phyloP scores from a whole-genome alignment of 1,139 yeast species.

The Magnusiomyces magnusii region DNA sequence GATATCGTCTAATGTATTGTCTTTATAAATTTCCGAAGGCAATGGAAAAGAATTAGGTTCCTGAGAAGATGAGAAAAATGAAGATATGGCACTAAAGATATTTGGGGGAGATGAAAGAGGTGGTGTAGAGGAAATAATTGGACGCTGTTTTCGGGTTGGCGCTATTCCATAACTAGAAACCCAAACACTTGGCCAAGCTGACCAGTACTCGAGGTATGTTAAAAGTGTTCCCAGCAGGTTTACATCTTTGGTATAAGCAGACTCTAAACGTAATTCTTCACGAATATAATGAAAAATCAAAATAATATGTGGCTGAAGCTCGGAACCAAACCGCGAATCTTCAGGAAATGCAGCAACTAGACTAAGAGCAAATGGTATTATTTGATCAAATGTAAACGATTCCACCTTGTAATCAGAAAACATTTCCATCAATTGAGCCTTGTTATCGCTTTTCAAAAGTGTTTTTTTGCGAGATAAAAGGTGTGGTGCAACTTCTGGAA shows the following conservation, averaged over 20 bases:
- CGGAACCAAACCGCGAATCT: background rate
- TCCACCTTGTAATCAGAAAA: background rate
- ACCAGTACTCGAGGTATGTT: conserved; percentile 55
- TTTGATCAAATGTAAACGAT: background rate
- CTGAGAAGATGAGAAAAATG: background rate
- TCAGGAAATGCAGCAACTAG: background rate
- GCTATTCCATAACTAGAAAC: conserved; percentile 41
- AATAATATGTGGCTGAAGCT: conserved; percentile 49
- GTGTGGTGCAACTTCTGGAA: background rate
- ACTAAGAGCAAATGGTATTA: background rate
- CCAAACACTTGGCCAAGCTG: conserved; percentile 73
- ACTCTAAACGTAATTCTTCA: conserved; percentile 64
- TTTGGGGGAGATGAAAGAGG: conserved; percentile 24
- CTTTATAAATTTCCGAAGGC: conserved; percentile 2
- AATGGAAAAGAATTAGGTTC: background rate
- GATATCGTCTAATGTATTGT: background rate
- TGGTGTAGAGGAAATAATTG: conserved; percentile 13
- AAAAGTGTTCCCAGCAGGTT: conserved; percentile 45
- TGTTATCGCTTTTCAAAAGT: background rate
- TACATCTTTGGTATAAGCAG: conserved; percentile 38
- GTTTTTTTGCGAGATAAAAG: background rate
- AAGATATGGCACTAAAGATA: conserved; percentile 11
- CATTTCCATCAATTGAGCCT: background rate
- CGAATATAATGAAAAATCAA: conserved; percentile 65
- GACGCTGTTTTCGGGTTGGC: background rate